Evolutionary conservation across 139 green algal genomes (phyloP).

Genomic region (Raphidocelis subcapitata): DNA sequence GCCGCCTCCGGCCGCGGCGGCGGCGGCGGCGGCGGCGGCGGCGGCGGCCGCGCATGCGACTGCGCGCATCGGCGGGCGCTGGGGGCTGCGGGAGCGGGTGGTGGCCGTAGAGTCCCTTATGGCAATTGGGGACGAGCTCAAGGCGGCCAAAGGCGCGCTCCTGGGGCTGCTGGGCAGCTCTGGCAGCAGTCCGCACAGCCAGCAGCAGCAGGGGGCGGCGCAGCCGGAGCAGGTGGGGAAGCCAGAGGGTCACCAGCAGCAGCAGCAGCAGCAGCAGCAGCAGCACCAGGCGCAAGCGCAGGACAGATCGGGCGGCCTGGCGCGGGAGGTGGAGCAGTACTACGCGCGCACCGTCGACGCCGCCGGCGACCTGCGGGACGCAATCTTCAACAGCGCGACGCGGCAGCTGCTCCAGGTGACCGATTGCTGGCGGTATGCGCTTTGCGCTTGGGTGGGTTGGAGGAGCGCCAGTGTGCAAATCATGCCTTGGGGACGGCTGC

Average conservation of each 20-base stretch:
- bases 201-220: no score
- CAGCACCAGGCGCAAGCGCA: no score
- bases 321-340: slow-evolving; percentile 38
- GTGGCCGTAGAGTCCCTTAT: slow-evolving; percentile 40
- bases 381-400: slow-evolving; percentile 22
- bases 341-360: slow-evolving; percentile 41
- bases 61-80: background rate
- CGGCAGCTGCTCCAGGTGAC: slow-evolving; percentile 21
- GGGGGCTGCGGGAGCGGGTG: slow-evolving; percentile 32
- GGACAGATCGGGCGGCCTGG: no score
- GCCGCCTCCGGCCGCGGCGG: no score
- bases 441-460: background rate
- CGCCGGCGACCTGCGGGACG: slow-evolving; percentile 35
- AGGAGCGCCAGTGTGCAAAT: background rate
- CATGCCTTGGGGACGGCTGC: no score
- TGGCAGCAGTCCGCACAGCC: no score
- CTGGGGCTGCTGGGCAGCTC: background rate
- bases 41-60: no score
- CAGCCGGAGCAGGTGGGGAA: no score
- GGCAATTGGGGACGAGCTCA: slow-evolving; percentile 27
- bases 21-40: no score
- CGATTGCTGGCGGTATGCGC: slow-evolving; percentile 7
- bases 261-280: no score
- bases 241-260: no score
- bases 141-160: slow-evolving; percentile 5